Evolutionary conservation across 2,329 filamentous ascomycete genomes (phyloP), one percentile per base, ranked within the genome.

Genomic region (Ceratocystis eucalypticola): DNA sequence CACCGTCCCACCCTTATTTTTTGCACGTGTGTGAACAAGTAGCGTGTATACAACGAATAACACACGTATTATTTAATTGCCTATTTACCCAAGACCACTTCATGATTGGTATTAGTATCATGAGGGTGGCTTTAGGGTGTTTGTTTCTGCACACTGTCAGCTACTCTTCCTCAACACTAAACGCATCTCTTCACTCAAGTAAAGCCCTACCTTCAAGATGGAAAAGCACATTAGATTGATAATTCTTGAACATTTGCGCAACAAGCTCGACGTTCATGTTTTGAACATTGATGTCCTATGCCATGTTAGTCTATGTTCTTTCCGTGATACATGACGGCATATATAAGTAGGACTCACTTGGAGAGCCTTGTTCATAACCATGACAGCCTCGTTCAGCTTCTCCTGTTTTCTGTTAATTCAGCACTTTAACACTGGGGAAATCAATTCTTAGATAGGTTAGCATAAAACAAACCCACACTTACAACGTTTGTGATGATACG

Each of bases 201-300:
- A 37, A n/a, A 33, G 20, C 15, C 74, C 70, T 80, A 95, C 94
- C 94, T 85, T 97, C 94, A 5, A 99, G 82, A 72, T 99, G 94
- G 75, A 99, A 97, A 5, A 97, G 79, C 15, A 97, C 93, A 72
- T 97, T 99, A 10, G 91, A 96, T 75, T 96, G 92, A 75, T 99
- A 99, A 77, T 97, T 99, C 79, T 97, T 96, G 81, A 97, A 99
- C 94, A 99, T 99, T 74, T 97, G 93, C 0, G 93, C 92, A 4
- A 97, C 94, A 2, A 97, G 82, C 77, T 97, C 94, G 45, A 96
- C 91, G 74, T 99, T 96, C 91, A 97, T 96, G 75, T 97, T 99
- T 73, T 96, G 89, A 66, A 96, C 87, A 73, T 97, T 97, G 81
- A 97, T 96, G 71, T 97, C 93, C 89, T 96, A 15, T 1, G 48